Evolutionary conservation across 2,329 filamentous ascomycete genomes (phyloP), one percentile per base, ranked within the genome.

Genomic region (Fusarium vanettenii): DNA sequence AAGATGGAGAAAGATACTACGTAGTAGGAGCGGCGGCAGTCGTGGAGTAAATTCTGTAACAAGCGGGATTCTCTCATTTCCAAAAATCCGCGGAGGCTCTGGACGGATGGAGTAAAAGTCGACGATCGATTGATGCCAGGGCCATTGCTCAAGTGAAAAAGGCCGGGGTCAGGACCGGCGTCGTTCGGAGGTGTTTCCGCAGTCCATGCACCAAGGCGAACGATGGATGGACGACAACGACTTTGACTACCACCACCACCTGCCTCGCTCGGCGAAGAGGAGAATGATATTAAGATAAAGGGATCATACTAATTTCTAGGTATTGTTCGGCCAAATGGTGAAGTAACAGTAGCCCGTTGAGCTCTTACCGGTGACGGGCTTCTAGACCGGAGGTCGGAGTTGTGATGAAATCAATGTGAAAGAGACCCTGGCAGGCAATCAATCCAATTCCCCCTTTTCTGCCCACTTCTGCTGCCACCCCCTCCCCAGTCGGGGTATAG

Each of bases 391-490:
- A 70, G 60, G 39, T 64, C 22, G 68, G 68, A 66, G 66, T 60
- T 60, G 59, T 60, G 68, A 75, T 60, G 55, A 68, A 68, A 62
- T 73, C 64, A 25, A 75, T 39, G 66, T 59, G 55, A 57, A 33
- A 60, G 52, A 60, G 60, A 62, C 72, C 74, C 74, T 76, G 66
- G 75, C 31, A 70, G 63, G 43, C 69, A 75, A 37, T 22, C 31
- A 61, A 66, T 71, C 65, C 52, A 62, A 70, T 64, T 57, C 52
- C 64, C 75, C 75, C 74, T 69, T 69, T 76, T 77, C 63, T 69
- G 62, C 56, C 67, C 71, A 77, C 71, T 60, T 69, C 61, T 63
- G 61, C 64, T 66, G 59, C 73, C 67, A 74, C 70, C 67, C 64
- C 67, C 52, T 73, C 45, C 52, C 55, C 18, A 27, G 55, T 65